These are phyloP conservation scores for Babesia bovis DNA, from an alignment of 169 alveolate species.

Conservation along the genomic window DNA sequence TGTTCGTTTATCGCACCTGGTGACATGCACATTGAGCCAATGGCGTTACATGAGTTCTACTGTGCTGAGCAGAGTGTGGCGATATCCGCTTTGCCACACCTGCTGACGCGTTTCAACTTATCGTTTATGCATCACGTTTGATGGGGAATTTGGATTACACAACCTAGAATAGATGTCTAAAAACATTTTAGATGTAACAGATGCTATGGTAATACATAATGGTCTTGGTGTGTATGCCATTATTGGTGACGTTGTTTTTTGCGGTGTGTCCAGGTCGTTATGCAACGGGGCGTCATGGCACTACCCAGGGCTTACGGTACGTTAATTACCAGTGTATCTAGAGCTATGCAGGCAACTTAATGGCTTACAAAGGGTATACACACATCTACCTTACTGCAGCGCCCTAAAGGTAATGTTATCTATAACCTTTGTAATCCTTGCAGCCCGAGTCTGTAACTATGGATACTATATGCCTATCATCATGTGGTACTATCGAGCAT, in stretches of 20 bases:
- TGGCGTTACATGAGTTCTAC: conserved; percentile 59
- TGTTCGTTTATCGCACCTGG: conserved; percentile 40
- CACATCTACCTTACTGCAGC: conserved; percentile 44
- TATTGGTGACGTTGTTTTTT: conserved; percentile 14
- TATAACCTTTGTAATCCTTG: neutral
- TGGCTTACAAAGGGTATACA: conserved; percentile 41
- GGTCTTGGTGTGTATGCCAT: conserved; percentile 15
- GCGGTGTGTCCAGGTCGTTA: neutral
- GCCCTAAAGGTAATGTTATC: conserved; percentile 28
- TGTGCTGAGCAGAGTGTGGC: conserved; percentile 48
- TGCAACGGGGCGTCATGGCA: conserved; percentile 3
- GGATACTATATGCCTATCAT: conserved; percentile 55
- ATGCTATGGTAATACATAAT: neutral
- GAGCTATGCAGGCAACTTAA: neutral
- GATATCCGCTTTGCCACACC: conserved; percentile 58
- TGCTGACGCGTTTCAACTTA: conserved; percentile 53
- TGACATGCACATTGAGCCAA: conserved; percentile 7
- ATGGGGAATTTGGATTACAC: neutral
- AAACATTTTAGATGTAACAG: neutral
- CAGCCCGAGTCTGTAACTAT: conserved; percentile 65
- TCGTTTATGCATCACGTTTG: conserved; percentile 45
- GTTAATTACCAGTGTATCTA: neutral
- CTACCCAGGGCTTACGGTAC: neutral
- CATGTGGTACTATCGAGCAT: conserved; percentile 24
- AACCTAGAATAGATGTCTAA: neutral